Percentiles rank a stretch among this genome's conserved stretches.
These are phyloP conservation scores for Eurotiales sp. DNA, from an alignment of 2,329 filamentous ascomycete species.

Conservation along the genomic window DNA sequence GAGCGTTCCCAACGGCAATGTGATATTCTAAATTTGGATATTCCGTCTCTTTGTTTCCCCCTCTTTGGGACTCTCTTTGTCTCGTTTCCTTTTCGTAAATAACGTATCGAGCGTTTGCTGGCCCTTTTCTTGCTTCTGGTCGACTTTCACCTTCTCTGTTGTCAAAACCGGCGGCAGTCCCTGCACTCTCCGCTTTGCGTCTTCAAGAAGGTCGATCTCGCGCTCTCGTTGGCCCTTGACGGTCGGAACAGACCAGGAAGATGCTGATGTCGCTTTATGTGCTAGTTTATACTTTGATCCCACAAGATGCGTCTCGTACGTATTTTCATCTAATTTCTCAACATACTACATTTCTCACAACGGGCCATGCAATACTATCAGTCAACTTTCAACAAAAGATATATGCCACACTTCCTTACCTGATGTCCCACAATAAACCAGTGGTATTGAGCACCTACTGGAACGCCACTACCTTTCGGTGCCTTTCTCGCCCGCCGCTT, in stretches of 20 bases:
- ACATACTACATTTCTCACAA: slow-evolving; percentile 24
- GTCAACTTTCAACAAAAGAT: too few relatives aligned
- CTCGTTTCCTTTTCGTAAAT: slow-evolving; percentile 21
- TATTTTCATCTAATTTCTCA: slow-evolving; percentile 33
- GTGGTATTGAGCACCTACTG: slow-evolving; percentile 33
- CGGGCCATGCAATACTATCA: neutral
- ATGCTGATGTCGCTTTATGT: slow-evolving; percentile 26
- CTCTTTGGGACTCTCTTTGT: too few relatives aligned
- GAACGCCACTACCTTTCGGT: slow-evolving; percentile 31
- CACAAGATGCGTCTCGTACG: slow-evolving; percentile 31
- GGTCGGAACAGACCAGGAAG: slow-evolving; percentile 33
- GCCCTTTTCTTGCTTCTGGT: slow-evolving; percentile 26
- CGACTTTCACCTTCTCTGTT: slow-evolving; percentile 31
- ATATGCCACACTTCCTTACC: too few relatives aligned
- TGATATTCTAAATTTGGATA: too few relatives aligned
- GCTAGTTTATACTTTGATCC: slow-evolving; percentile 36
- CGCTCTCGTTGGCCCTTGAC: slow-evolving; percentile 32
- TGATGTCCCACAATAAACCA: slow-evolving; percentile 34
- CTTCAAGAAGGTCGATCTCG: slow-evolving; percentile 31
- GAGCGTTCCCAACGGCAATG: too few relatives aligned
- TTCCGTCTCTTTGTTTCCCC: too few relatives aligned
- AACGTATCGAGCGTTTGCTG: slow-evolving; percentile 30
- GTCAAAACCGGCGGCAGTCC: slow-evolving; percentile 31
- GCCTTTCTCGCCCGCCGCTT: slow-evolving; percentile 30
- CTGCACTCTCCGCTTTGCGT: slow-evolving; percentile 29